Conservation (phyloP, 176 grass and related monocot genomes). For the Calamus simplicifolius region DNA sequence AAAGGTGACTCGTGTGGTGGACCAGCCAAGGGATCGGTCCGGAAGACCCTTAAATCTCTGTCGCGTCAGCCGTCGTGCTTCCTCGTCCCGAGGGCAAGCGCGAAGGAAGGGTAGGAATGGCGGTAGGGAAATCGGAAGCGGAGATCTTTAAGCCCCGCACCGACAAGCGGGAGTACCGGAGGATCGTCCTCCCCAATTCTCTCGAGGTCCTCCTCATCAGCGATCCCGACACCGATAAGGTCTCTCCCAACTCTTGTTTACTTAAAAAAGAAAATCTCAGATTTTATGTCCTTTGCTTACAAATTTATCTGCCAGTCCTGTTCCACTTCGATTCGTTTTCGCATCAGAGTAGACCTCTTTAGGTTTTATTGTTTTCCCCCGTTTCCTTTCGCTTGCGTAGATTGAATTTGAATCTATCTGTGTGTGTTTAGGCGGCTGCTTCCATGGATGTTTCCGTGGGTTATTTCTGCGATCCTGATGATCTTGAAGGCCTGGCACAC, state of each 20-base stretch:
- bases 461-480: slow-evolving; percentile 80
- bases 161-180: slow-evolving; percentile 78
- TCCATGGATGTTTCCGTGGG: slow-evolving; percentile 88
- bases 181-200: slow-evolving; percentile 73
- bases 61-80: too few species aligned
- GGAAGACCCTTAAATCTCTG: too few species aligned
- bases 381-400: background rate
- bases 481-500: slow-evolving; percentile 81
- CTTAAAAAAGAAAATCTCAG: too few species aligned
- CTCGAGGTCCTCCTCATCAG: slow-evolving; percentile 83
- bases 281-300: too few species aligned
- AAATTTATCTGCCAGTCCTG: too few species aligned
- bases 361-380: background rate
- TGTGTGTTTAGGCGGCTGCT: slow-evolving; percentile 55
- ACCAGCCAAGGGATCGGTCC: too few species aligned
- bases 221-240: slow-evolving; percentile 96
- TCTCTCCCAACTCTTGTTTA: slow-evolving; percentile 3
- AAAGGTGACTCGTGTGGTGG: too few species aligned
- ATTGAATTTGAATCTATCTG: slow-evolving; percentile 9
- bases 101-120: background rate
- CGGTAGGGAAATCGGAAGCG: slow-evolving; percentile 17
- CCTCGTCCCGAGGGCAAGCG: too few species aligned
- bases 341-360: too few species aligned
- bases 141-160: slow-evolving; percentile 74
- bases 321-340: too few species aligned